Conservation (phyloP, 1,139 yeast genomes). For the Yamadazyma dushanensis region DNA sequence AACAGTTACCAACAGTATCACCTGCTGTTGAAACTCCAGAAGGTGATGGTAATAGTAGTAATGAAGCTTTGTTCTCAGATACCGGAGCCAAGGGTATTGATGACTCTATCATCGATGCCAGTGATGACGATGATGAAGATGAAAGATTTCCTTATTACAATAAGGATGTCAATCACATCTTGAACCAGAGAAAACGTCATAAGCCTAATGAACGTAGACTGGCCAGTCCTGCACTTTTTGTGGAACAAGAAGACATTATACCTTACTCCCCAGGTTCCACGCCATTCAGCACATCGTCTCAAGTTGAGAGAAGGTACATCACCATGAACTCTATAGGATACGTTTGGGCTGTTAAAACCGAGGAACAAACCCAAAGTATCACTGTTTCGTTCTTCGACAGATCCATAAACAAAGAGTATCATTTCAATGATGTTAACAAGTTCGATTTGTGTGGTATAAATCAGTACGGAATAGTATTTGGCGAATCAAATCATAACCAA, state of each 20-base stretch:
- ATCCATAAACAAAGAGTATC: conserved; percentile 77
- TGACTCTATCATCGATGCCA: conserved; percentile 7
- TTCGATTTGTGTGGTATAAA: conserved; percentile 79
- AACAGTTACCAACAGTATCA: conserved; percentile 24
- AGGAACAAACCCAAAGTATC: conserved; percentile 52
- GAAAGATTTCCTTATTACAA: conserved; percentile 17
- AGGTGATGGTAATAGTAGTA: conserved; percentile 14
- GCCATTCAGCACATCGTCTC: conserved; percentile 55
- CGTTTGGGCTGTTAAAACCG: conserved; percentile 66
- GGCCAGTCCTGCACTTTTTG: conserved; percentile 1
- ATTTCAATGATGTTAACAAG: conserved; percentile 72
- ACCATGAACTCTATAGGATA: conserved; percentile 83
- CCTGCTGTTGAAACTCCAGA: conserved; percentile 23
- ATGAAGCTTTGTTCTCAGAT: conserved; percentile 5
- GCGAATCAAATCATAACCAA: conserved; percentile 34
- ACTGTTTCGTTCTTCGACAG: conserved; percentile 88
- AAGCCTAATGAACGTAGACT: conserved; percentile 17
- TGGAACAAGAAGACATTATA: conserved; percentile 9
- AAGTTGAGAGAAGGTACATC: conserved; percentile 62
- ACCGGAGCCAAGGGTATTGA: conserved; percentile 3
- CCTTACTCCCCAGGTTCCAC: conserved; percentile 82
- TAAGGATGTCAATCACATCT: conserved; percentile 18
- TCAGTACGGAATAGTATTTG: conserved; percentile 65
- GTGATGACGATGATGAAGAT: conserved; percentile 15
- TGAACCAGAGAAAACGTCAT: conserved; percentile 27